Conservation (phyloP, 192 early-diverging fungal species). For the Phlyctochytrium bullatum region DNA sequence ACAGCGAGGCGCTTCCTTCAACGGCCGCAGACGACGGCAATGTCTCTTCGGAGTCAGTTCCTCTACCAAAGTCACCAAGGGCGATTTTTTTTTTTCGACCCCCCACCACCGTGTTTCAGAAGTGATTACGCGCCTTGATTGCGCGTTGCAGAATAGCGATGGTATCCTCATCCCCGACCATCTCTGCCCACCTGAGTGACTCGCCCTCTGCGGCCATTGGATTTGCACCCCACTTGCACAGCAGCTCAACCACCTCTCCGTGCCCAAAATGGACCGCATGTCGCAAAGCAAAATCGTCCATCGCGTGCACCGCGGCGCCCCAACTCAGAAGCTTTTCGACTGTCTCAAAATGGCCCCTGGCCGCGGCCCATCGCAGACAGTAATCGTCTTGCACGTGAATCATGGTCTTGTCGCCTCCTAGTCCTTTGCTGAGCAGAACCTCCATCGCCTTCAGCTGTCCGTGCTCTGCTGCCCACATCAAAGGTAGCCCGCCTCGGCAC, state of each 20-base stretch:
- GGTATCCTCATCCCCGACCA: not conserved
- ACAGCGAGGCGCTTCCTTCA: no score
- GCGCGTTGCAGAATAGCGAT: not conserved
- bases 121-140: no score
- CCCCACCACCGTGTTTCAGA: no score
- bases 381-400: constrained; percentile 26
- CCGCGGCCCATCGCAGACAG: constrained; percentile 17
- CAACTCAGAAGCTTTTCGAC: constrained; percentile 11
- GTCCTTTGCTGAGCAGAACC: not conserved
- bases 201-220: not conserved
- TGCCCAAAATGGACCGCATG: not conserved
- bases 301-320: constrained; percentile 19
- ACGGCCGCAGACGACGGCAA: no score
- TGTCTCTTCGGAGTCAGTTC: no score
- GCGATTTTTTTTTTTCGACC: no score
- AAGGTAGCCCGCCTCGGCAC: not conserved
- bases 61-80: no score
- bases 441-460: not conserved
- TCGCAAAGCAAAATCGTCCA: constrained; percentile 17
- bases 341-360: constrained; percentile 18
- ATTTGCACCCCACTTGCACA: not conserved
- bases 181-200: not conserved
- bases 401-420: not conserved
- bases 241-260: not conserved
- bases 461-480: constrained; percentile 1